Evolutionary conservation across 305 asterid genomes (phyloP), one percentile per base, ranked within the genome.

Genomic region (Nicotiana rustica): DNA sequence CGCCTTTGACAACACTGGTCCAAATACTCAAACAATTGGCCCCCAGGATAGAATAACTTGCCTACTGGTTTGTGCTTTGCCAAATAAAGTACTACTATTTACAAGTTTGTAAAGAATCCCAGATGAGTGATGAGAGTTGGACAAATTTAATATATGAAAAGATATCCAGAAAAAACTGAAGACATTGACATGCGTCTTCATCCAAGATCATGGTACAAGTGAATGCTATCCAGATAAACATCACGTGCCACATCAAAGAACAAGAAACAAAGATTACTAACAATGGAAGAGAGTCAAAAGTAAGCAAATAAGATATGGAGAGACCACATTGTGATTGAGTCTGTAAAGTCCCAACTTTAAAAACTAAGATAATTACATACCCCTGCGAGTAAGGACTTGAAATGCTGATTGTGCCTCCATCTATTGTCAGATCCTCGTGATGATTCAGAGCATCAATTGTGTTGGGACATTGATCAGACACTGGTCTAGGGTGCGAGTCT

Each of bases 401-500:
- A 82, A 96, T 86, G 91, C 89, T 94, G 86, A 94, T 96, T 78
- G 94, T 94, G 60, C 99, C 99, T 25, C 97, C 98, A 80, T 96
- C 98, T 79, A 96, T 87, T 52, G 90, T 35, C 41, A 88, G 85
- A 70, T 93, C 98, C 49, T 91, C 95, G 47, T 83, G 93, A 75
- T 80, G 86, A 84, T 90, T 88, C 71, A 85, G 70, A 80, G 89
- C 79, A 85, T 87, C 91, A 35, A 81, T 66, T 52, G 85, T 70
- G 62, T 69, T 64, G 2, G 92, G 91, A 78, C 90, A 87, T 36
- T 90, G 97, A 83, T 90, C 92, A n/a, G 93, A 87, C 79, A 89
- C 86, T 61, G 89, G 90, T 81, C 91, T 84, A 67, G 88, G 90
- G 59, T 90, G 88, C 47, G 88, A 33, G 78, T 86, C 88, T 75